Evolutionary conservation across 2,329 filamentous ascomycete genomes (phyloP), one percentile per base, ranked within the genome.

Genomic region (Aspergillus quadrilineatus): DNA sequence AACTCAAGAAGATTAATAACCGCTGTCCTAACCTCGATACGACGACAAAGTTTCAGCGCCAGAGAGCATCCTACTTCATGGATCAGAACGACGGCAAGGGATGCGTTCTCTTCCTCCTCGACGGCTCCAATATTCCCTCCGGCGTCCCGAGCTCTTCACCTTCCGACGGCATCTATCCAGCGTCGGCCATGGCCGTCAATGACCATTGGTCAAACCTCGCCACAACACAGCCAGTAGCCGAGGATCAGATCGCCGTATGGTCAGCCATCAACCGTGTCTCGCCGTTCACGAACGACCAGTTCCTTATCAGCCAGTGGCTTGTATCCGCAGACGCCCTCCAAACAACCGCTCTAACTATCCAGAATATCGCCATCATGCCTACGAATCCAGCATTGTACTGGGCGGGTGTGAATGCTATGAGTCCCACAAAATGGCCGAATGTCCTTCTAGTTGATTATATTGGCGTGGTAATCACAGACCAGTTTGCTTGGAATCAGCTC

Each of bases 341-440:
- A n/a, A 57, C 55, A 49, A 57, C 55, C 6, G 50, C 45, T 0
- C 55, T 57, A 8, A 50, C 50, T 10, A 53, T 58, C 43, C 52
- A 55, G 17, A 53, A 48, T 2, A 55, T 58, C 17, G 56, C 52
- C 7, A 49, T 58, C 6, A 32, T 58, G 26, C 56, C 56, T 1
- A 58, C 56, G 7, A 58, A 58, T 10, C 56, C 56, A 14, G 29
- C 56, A 1, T 53, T 58, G 3, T 58, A 58, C 28, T 58, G 56
- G 56, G 52, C 48, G 6, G 52, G 52, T 1, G 48, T 58, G 29
- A 55, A 58, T 15, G 26, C 28, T 2, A 56, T 56, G 50, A 59
- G 45, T 28, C 57, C 53, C 1, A 50, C 43, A 2, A 45, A 53
- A 15, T 59, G 53, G 56, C 57, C 57, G n/a, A 59, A 56, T 28